Conservation (phyloP, 176 grass and related monocot genomes). For the Puccinellia tenuiflora region DNA sequence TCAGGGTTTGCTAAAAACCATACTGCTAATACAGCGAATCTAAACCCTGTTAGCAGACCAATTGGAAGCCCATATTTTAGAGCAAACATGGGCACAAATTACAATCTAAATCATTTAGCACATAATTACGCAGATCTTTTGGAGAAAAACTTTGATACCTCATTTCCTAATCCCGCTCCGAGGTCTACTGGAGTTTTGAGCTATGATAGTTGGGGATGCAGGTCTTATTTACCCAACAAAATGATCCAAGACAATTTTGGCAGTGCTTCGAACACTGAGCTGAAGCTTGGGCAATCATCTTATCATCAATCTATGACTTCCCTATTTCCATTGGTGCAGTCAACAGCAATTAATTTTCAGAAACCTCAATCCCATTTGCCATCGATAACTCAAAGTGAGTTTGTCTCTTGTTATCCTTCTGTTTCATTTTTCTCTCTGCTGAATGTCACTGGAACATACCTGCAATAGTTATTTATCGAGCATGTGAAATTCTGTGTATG, state of each 20-base stretch:
- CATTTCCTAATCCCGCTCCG: slow-evolving; percentile 16
- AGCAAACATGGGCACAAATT: slow-evolving; percentile 15
- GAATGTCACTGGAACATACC: not conserved
- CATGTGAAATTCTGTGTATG: slow-evolving; percentile 5
- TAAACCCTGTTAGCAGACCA: slow-evolving; percentile 17
- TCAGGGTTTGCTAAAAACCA: slow-evolving; percentile 25
- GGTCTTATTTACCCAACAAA: slow-evolving; percentile 13
- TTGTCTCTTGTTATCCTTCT: not conserved
- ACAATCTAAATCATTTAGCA: slow-evolving; percentile 37
- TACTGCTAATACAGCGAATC: not conserved
- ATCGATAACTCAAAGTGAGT: slow-evolving; percentile 46
- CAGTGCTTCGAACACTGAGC: slow-evolving; percentile 60
- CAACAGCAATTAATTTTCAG: slow-evolving; percentile 35
- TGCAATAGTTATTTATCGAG: not conserved
- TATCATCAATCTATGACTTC: slow-evolving; percentile 42
- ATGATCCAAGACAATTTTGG: slow-evolving; percentile 23
- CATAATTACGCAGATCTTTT: slow-evolving; percentile 30
- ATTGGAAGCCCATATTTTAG: slow-evolving; percentile 13
- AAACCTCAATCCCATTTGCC: slow-evolving; percentile 36
- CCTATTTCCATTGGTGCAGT: slow-evolving; percentile 40
- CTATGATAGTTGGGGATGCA: slow-evolving; percentile 18
- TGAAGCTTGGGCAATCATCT: slow-evolving; percentile 74
- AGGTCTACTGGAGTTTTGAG: slow-evolving; percentile 27
- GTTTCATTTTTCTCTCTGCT: too few species aligned
- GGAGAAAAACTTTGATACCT: slow-evolving; percentile 36